Conservation (phyloP, 225 moss, liverwort and hornwort genomes). For the Straminergon stramineum region DNA sequence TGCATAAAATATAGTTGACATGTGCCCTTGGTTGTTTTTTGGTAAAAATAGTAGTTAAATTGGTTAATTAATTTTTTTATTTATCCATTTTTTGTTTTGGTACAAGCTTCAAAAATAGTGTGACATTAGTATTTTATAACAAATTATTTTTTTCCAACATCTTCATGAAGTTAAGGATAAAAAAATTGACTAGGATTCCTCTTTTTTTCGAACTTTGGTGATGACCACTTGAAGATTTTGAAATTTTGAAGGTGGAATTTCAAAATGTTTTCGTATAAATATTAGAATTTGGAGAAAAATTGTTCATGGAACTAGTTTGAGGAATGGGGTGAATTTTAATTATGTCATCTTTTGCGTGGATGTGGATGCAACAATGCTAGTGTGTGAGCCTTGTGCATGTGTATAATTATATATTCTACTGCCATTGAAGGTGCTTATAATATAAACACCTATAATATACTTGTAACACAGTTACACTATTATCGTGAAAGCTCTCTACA, state of each 20-base stretch:
- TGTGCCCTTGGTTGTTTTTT: background rate
- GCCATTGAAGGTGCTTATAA: too few species aligned
- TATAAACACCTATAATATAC: too few species aligned
- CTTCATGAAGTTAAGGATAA: accelerated
- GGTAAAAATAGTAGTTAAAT: background rate
- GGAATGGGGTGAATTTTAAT: background rate
- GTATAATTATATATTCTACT: too few species aligned
- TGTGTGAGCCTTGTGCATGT: too few species aligned
- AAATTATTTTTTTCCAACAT: too few species aligned
- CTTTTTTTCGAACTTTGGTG: background rate
- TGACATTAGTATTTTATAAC: accelerated
- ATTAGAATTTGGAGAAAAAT: background rate
- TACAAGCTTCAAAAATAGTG: background rate
- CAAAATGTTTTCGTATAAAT: background rate
- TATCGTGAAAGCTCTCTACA: too few species aligned
- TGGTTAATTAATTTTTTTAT: too few species aligned
- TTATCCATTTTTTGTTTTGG: too few species aligned
- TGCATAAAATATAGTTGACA: background rate
- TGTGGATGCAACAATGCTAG: too few species aligned
- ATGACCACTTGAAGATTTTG: background rate
- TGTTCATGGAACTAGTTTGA: accelerated
- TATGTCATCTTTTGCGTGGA: accelerated
- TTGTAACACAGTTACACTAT: too few species aligned
- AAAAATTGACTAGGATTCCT: background rate
- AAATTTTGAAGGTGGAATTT: background rate